A percentile compares a stretch with the other conserved stretches of the same genome.
Conservation (phyloP, 1,284 basidiomycete species). For the Sparassis latifolia region DNA sequence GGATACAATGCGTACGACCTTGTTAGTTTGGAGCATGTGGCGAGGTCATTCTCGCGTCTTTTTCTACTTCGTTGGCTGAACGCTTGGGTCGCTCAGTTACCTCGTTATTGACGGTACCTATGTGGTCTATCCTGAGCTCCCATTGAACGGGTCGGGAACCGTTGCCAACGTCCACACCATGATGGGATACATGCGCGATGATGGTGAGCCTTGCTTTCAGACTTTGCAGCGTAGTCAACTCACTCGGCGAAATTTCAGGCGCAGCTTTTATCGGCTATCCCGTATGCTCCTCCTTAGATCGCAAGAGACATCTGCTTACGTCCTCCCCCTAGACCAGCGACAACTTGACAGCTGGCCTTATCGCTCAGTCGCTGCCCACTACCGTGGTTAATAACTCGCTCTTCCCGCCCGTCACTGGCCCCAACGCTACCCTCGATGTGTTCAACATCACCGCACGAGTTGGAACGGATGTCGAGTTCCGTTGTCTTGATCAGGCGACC, state of each 20-base stretch:
- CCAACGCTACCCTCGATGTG: conserved; percentile 25
- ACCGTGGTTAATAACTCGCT: conserved; percentile 20
- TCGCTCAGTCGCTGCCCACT: conserved; percentile 16
- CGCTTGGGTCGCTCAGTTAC: conserved; percentile 21
- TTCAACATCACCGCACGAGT: conserved; percentile 31
- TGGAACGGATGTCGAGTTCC: conserved; percentile 31
- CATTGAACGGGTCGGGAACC: conserved; percentile 31
- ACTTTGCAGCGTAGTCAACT: background rate
- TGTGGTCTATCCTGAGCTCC: conserved; percentile 33
- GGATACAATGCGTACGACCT: conserved; percentile 26
- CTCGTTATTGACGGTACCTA: conserved; percentile 41
- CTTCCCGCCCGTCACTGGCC: conserved; percentile 23
- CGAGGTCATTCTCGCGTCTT: conserved; percentile 21
- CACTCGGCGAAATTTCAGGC: background rate
- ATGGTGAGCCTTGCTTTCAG: conserved; percentile 29
- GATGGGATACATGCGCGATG: conserved; percentile 38
- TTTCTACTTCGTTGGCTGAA: background rate
- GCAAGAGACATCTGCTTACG: too few relatives aligned
- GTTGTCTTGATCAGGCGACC: conserved; percentile 35
- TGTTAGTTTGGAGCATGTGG: conserved; percentile 26
- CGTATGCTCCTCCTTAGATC: too few relatives aligned
- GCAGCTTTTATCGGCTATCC: too few relatives aligned
- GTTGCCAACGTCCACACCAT: conserved; percentile 38
- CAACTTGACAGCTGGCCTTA: conserved; percentile 17
- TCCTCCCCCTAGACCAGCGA: conserved; percentile 4